These are phyloP conservation scores for Eucalyptus pumila DNA, from an alignment of 345 rosid genomes.

Conservation along the genomic window DNA sequence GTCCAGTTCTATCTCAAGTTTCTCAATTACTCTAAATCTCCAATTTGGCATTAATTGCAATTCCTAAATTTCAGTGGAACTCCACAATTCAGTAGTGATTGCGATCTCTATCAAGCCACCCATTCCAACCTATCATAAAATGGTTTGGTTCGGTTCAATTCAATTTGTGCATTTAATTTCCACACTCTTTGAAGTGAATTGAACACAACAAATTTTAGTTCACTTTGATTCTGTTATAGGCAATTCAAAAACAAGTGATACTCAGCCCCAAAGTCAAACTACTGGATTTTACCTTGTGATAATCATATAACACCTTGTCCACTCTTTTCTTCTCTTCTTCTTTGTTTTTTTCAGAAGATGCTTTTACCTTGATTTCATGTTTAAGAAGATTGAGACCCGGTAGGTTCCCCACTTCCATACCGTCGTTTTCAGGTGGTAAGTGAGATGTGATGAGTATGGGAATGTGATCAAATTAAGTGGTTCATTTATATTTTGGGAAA, in stretches of 20 bases:
- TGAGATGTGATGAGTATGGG: neutral
- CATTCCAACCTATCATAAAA: neutral
- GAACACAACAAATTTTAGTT: neutral
- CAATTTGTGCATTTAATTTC: neutral
- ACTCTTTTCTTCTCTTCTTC: neutral
- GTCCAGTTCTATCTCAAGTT: neutral
- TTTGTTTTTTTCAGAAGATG: neutral
- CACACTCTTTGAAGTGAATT: neutral
- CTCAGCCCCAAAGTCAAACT: neutral
- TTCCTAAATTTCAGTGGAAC: neutral
- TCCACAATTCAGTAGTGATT: neutral
- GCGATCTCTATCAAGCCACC: neutral
- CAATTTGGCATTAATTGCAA: neutral
- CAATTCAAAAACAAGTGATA: neutral
- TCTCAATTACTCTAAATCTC: neutral
- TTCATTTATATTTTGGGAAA: neutral
- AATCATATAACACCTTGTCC: neutral
- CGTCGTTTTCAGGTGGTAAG: neutral
- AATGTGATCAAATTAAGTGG: neutral
- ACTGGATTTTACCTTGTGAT: neutral
- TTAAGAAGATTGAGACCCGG: neutral
- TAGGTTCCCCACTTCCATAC: neutral
- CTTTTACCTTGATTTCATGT: neutral
- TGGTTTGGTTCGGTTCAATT: rapidly evolving
- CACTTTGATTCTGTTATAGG: neutral